Evolutionary conservation across 1,284 basidiomycete species (phyloP).

Genomic region (Coriolopsis trogii): DNA sequence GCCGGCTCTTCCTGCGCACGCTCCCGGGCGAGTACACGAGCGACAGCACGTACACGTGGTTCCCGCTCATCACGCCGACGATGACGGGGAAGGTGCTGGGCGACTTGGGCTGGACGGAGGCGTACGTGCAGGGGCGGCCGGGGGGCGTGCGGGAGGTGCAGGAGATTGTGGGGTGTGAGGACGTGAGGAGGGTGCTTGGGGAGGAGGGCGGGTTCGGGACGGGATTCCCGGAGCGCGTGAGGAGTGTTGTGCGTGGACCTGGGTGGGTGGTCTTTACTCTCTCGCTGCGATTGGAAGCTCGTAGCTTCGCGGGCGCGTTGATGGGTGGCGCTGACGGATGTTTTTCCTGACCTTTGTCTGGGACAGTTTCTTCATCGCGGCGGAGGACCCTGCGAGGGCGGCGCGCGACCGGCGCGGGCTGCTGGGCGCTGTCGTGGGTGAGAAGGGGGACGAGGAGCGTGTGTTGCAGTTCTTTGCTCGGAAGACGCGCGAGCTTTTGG

Average conservation of each 20-base stretch:
- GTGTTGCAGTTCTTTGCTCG: conserved; percentile 63
- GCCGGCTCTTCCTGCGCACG: conserved; percentile 71
- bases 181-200: conserved; percentile 55
- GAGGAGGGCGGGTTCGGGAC: conserved; percentile 48
- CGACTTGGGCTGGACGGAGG: conserved; percentile 52
- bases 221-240: conserved; percentile 52
- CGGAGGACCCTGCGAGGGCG: conserved; percentile 40
- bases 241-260: conserved; percentile 53
- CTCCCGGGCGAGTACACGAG: conserved; percentile 71
- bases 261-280: conserved; percentile 46
- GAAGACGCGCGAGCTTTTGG: conserved; percentile 60
- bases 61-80: conserved; percentile 81
- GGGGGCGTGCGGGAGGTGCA: conserved; percentile 29
- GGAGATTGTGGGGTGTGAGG: conserved; percentile 49
- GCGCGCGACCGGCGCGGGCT: conserved; percentile 53
- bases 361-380: conserved; percentile 60
- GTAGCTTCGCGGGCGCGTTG: no score
- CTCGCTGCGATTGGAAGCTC: no score
- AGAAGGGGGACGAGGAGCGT: conserved; percentile 48
- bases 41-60: conserved; percentile 81
- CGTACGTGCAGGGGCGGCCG: conserved; percentile 59
- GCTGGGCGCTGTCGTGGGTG: conserved; percentile 46
- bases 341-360: no score
- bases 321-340: no score
- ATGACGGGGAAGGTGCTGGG: conserved; percentile 63